phyloP scores from a whole-genome alignment of 805 yeast genomes.

The Candida ovalis region DNA sequence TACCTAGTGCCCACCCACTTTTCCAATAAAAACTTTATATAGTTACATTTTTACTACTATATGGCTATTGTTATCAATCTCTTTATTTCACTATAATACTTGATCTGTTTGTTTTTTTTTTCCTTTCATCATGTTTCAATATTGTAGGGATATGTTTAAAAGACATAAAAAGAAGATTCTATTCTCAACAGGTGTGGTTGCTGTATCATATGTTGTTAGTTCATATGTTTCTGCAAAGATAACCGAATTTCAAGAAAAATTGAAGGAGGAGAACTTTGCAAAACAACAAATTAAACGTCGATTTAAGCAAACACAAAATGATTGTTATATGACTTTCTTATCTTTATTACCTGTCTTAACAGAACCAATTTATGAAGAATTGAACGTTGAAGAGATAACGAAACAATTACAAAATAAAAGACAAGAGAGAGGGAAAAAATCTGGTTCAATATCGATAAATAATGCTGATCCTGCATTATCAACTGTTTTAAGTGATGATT shows the following conservation, averaged over 20 bases:
- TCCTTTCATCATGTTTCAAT: slow-evolving; percentile 28
- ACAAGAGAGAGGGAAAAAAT: slow-evolving; percentile 26
- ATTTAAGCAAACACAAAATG: slow-evolving; percentile 88
- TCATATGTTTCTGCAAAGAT: slow-evolving; percentile 43
- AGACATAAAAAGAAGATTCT: slow-evolving; percentile 44
- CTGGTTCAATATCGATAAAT: slow-evolving; percentile 6
- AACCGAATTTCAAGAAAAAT: slow-evolving; percentile 44
- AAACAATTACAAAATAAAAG: slow-evolving; percentile 63
- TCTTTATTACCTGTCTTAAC: slow-evolving; percentile 77
- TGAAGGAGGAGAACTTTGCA: slow-evolving; percentile 56
- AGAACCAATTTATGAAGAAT: slow-evolving; percentile 53
- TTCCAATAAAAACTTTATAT: too few species aligned
- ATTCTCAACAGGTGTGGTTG: slow-evolving; percentile 40
- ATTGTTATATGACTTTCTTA: slow-evolving; percentile 77
- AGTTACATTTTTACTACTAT: too few species aligned
- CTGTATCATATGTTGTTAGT: slow-evolving; percentile 41
- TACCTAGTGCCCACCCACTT: too few species aligned
- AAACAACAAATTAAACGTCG: slow-evolving; percentile 72
- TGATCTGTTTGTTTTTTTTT: too few species aligned
- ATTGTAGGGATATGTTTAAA: slow-evolving; percentile 34
- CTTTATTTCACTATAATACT: background rate
- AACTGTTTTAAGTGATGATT: slow-evolving; percentile 36
- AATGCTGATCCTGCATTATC: slow-evolving; percentile 20
- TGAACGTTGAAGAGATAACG: slow-evolving; percentile 73
- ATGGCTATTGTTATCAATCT: background rate